Evolutionary conservation across 83 land plant species (phyloP), one percentile per base, ranked within the genome.

Genomic region (Diphasiastrum complanatum): DNA sequence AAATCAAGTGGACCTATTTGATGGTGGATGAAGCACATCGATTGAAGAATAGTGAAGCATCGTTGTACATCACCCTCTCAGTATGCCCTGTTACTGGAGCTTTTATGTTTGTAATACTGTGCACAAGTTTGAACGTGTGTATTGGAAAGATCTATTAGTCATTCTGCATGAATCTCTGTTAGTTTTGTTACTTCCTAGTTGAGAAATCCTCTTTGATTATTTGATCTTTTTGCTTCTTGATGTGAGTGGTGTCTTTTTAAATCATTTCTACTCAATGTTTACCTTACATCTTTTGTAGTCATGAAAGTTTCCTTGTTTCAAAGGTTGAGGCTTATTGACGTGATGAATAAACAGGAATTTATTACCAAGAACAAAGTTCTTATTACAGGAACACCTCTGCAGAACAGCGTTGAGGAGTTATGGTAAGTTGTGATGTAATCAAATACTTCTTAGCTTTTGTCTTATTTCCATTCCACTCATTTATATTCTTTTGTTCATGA

Each of bases 11-110:
- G 99, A 81, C 62, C 55, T 86, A 85, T 64, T 72, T 95, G 35
- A 95, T 86, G 99, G 97, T 95, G 72, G 99, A 95, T 89, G 99
- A 95, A 60, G 99, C 99, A 12, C 99, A 95, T 56, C 71, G 99
- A 49, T 73, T 95, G 38, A 95, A 95, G 69, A 89, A 95, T 61
- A 76, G 89, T 74, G 99, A 89, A 65, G 99, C 99, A 47, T 83
- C 96, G 33, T 64, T 95, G 61, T 95, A 95, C 45, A 89, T 79
- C 1, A 67, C 85, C 35, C 81, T 95, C 2, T 78, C 54, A 58
- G 97, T 91, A 82, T 25, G 78, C 2, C 27, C 32, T 23, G 52
- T 38, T 32, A 8, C 36, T 16, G n/a, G n/a, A n/a, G n/a, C n/a
- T n/a, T n/a, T n/a, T n/a, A n/a, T n/a, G n/a, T n/a, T n/a, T n/a